phyloP scores from a whole-genome alignment of 257 asterid species.

The Gentiana macrophylla region DNA sequence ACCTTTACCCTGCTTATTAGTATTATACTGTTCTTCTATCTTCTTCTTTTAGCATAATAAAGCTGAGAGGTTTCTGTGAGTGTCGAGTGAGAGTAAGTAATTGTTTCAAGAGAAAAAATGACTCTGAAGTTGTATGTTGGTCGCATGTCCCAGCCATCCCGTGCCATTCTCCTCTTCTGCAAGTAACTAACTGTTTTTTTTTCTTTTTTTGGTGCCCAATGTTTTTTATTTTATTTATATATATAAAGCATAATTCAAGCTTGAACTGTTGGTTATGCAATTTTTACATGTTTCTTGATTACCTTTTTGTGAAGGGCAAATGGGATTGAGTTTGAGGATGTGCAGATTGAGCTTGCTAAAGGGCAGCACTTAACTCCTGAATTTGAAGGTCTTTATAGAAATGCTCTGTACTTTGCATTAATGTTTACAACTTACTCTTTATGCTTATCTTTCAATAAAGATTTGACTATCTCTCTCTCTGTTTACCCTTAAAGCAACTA shows the following conservation, averaged over 20 bases:
- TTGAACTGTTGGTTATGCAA: no score
- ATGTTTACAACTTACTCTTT: background rate
- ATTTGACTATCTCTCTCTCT: background rate
- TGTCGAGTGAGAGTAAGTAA: background rate
- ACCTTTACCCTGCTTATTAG: no score
- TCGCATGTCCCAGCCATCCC: conserved; percentile 88
- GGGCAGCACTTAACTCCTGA: conserved; percentile 59
- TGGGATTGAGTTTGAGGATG: conserved; percentile 83
- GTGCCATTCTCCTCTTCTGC: conserved; percentile 89
- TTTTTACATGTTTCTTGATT: background rate
- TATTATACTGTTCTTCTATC: no score
- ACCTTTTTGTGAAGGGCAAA: conserved; percentile 36
- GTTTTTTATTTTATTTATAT: background rate
- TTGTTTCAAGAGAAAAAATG: conserved; percentile 27
- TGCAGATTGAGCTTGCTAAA: conserved; percentile 40
- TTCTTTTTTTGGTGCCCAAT: background rate
- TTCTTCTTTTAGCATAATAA: no score
- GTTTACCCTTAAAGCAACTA: conserved; percentile 32
- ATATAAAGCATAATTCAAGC: no score
- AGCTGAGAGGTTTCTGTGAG: background rate
- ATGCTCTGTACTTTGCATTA: background rate
- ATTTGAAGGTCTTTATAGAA: conserved; percentile 30
- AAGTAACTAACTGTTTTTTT: conserved; percentile 34
- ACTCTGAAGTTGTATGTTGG: conserved; percentile 58
- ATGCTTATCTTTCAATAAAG: background rate